Conservation (phyloP, 306 rosid species). For the Cucurbita pepo region DNA sequence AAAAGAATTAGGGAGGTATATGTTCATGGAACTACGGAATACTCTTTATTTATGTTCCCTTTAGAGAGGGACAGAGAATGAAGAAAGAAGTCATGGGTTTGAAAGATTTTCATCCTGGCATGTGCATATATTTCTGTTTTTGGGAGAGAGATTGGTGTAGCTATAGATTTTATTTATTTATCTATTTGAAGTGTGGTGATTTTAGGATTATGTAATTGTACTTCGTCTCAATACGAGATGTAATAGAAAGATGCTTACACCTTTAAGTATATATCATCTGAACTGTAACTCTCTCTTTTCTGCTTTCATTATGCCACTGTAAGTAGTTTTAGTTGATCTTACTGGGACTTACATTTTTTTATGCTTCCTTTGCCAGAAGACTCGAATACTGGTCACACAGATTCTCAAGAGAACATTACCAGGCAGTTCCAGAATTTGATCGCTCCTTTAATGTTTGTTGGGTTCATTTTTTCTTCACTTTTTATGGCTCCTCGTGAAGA, state of each 20-base stretch:
- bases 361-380: conserved; percentile 34
- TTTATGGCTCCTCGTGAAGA: conserved; percentile 38
- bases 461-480: conserved; percentile 33
- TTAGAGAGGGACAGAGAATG: neutral
- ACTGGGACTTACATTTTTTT: neutral
- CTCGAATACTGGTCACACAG: conserved; percentile 42
- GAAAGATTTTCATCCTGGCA: neutral
- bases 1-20: neutral
- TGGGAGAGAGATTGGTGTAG: neutral
- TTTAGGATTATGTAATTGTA: neutral
- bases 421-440: conserved; percentile 34
- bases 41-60: neutral
- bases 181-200: neutral
- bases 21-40: neutral
- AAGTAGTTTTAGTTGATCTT: neutral
- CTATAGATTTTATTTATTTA: neutral
- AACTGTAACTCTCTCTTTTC: neutral
- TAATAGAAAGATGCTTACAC: neutral
- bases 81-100: neutral
- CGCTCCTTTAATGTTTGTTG: conserved; percentile 39
- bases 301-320: neutral
- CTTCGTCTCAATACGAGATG: neutral
- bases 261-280: neutral
- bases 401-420: conserved; percentile 36
- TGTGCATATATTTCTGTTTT: neutral